These are phyloP conservation scores for Acanthamoeba triangularis DNA, from an alignment of 208 protist genomes.

Conservation along the genomic window DNA sequence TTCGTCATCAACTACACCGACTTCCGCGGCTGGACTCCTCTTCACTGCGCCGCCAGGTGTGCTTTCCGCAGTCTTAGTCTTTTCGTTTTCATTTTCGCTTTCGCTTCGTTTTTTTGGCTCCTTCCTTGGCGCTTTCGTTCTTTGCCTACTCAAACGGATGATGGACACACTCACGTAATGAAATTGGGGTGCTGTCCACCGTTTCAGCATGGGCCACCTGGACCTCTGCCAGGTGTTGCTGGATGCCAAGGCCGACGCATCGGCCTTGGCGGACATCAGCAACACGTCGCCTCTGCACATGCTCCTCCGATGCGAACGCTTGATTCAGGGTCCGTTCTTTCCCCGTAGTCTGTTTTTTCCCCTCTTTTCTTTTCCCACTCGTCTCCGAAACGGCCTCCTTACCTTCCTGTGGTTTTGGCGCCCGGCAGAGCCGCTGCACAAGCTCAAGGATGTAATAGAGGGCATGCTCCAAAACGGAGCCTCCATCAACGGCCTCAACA, in stretches of 20 bases:
- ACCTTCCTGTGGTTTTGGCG: neutral
- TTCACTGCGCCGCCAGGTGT: neutral
- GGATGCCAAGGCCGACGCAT: neutral
- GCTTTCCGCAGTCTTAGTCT: neutral
- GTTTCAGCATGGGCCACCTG: neutral
- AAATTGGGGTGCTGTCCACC: neutral
- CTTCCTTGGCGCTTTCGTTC: neutral
- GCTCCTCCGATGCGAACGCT: neutral
- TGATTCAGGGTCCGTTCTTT: neutral
- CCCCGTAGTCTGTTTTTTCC: neutral
- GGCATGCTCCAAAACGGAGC: neutral
- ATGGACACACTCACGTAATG: no score
- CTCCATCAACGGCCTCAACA: neutral
- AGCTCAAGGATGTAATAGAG: neutral
- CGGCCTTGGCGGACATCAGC: neutral
- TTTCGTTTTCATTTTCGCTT: no score
- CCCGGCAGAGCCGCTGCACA: neutral
- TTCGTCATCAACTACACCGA: conserved; percentile 7
- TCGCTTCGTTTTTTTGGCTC: neutral
- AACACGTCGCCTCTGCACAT: neutral
- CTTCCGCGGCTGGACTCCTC: neutral
- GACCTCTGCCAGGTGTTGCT: neutral
- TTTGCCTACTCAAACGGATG: no score
- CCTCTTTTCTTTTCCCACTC: neutral
- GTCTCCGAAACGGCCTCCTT: neutral